Percentiles rank a stretch among this genome's conserved stretches.
These are phyloP conservation scores for Arbutus unedo DNA, from an alignment of 148 eudicot genomes.

Conservation along the genomic window DNA sequence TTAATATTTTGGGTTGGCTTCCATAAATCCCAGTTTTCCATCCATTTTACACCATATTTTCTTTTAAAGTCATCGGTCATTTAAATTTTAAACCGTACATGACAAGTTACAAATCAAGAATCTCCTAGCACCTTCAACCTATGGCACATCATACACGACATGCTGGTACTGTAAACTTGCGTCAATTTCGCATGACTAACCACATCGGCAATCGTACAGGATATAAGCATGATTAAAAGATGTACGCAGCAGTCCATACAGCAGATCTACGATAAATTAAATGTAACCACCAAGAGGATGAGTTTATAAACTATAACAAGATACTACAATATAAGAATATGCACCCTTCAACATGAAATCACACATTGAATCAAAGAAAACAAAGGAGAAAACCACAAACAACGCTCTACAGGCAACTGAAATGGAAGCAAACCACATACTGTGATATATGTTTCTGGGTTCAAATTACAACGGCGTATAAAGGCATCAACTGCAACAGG, in stretches of 20 bases:
- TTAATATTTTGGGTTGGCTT: not conserved
- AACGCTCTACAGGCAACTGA: slow-evolving; percentile 8
- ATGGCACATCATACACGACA: not conserved
- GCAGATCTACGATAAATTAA: not conserved
- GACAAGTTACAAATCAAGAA: not conserved
- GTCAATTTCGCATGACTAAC: not conserved
- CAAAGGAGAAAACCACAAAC: not conserved
- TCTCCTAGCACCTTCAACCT: not conserved
- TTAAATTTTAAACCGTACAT: not conserved
- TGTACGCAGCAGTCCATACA: not conserved
- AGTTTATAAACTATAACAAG: not conserved
- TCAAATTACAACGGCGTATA: slow-evolving; percentile 65
- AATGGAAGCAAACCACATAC: slow-evolving; percentile 38
- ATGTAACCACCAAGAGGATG: not conserved
- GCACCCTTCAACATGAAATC: not conserved
- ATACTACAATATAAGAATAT: not conserved
- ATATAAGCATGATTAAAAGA: not conserved
- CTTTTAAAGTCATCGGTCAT: not conserved
- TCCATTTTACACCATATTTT: not conserved
- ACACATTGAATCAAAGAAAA: not conserved
- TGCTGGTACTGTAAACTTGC: not conserved
- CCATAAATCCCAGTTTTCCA: not conserved
- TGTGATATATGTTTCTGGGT: slow-evolving; percentile 71
- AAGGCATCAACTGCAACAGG: slow-evolving; percentile 80
- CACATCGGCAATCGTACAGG: not conserved